phyloP scores from a whole-genome alignment of 2,329 filamentous ascomycete genomes.

The Pseudogymnoascus sp. region DNA sequence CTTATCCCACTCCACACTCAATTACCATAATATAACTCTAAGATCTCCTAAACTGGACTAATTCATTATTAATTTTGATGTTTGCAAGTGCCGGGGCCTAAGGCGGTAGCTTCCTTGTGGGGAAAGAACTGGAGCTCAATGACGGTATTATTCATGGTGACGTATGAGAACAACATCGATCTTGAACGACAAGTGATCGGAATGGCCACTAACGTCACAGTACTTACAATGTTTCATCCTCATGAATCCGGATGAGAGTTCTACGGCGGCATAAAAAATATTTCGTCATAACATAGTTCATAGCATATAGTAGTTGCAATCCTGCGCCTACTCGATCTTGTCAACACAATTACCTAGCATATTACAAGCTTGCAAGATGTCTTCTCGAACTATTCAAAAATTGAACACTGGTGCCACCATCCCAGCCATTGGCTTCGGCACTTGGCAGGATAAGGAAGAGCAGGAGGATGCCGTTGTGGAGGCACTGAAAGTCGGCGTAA shows the following conservation, averaged over 20 bases:
- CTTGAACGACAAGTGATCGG: background rate
- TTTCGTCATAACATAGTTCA: conserved; percentile 1
- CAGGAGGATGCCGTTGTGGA: conserved; percentile 34
- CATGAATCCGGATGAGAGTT: background rate
- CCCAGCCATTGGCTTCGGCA: conserved; percentile 35
- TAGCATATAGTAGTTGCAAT: background rate
- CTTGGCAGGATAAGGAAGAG: conserved; percentile 37
- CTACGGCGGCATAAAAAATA: background rate
- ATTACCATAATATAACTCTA: background rate
- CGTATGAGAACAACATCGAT: background rate
- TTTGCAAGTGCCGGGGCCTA: background rate
- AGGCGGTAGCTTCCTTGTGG: background rate
- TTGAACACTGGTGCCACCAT: conserved; percentile 35
- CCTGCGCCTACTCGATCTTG: background rate
- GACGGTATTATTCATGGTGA: conserved; percentile 3
- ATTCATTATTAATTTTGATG: background rate
- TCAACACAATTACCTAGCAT: background rate
- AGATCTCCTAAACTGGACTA: background rate
- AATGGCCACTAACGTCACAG: background rate
- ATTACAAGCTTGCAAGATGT: background rate
- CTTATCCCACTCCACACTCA: no score
- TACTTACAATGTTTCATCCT: background rate
- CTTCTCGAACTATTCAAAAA: conserved; percentile 25
- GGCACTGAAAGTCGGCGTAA: conserved; percentile 34
- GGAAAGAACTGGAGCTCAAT: background rate